phyloP scores from a whole-genome alignment of 225 moss, liverwort and hornwort species.

The Polytrichum commune region DNA sequence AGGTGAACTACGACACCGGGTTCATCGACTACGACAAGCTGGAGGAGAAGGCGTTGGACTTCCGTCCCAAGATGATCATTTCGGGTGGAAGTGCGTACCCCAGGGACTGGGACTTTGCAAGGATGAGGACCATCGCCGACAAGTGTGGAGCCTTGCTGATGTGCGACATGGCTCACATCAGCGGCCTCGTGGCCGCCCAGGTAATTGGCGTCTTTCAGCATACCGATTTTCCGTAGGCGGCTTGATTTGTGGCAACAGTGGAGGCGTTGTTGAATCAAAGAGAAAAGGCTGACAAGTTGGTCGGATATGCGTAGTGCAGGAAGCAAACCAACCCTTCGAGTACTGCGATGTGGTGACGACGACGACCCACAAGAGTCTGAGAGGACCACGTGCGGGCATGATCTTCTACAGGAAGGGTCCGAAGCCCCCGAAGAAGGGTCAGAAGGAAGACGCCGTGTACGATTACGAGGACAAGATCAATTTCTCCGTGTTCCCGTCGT shows the following conservation, averaged over 20 bases:
- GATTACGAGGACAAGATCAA: constrained; percentile 94
- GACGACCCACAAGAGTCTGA: constrained; percentile 89
- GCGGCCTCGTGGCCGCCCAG: constrained; percentile 85
- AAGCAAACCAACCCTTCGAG: constrained; percentile 83
- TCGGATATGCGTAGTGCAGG: constrained; percentile 23
- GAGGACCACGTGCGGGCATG: constrained; percentile 91
- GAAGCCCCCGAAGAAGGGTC: constrained; percentile 77
- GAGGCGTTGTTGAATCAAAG: too few species aligned
- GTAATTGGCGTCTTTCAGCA: neutral
- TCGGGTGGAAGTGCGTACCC: constrained; percentile 93
- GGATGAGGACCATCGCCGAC: constrained; percentile 68
- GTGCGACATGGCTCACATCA: constrained; percentile 96
- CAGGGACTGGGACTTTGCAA: constrained; percentile 81
- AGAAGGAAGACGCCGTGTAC: constrained; percentile 55
- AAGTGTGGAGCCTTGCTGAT: constrained; percentile 85
- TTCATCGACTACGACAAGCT: constrained; percentile 89
- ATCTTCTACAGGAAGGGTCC: constrained; percentile 83
- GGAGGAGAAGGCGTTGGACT: constrained; percentile 96
- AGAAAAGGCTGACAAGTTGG: neutral
- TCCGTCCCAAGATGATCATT: constrained; percentile 93
- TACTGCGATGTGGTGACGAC: constrained; percentile 90
- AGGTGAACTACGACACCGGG: constrained; percentile 82
- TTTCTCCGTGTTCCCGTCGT: constrained; percentile 80
- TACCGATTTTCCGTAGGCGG: neutral
- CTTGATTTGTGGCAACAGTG: too few species aligned